phyloP scores from a whole-genome alignment of 495 filamentous ascomycete genomes.

The Penicillium chermesinum region DNA sequence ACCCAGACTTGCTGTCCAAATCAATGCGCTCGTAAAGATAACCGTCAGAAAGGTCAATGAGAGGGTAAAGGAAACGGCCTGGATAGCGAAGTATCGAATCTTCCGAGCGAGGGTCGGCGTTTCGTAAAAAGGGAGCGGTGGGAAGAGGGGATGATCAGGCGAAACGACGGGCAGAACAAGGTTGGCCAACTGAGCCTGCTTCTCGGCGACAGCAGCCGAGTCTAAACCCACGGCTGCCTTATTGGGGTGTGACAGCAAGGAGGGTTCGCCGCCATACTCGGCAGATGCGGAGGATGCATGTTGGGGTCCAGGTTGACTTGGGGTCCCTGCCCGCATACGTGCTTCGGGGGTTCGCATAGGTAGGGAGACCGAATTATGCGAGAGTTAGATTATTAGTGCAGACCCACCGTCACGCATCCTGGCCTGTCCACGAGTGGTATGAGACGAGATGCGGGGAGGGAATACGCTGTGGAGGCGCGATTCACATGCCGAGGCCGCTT shows the following conservation, averaged over 20 bases:
- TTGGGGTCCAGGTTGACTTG: not conserved
- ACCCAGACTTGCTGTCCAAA: slow-evolving; percentile 52
- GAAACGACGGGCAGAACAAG: slow-evolving; percentile 1
- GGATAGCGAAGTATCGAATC: slow-evolving; percentile 59
- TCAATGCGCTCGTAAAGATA: slow-evolving; percentile 68
- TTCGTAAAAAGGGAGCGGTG: slow-evolving; percentile 78
- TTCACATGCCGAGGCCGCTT: not conserved
- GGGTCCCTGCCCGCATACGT: not conserved
- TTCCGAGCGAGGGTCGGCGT: slow-evolving; percentile 60
- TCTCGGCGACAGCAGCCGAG: slow-evolving; percentile 3
- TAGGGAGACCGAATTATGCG: not conserved
- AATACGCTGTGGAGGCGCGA: not conserved
- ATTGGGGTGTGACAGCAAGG: not conserved
- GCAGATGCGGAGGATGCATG: not conserved
- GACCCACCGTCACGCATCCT: not conserved
- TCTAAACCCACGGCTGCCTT: not conserved
- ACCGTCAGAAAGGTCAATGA: slow-evolving; percentile 70
- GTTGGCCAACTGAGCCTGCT: not conserved
- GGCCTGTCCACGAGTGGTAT: not conserved
- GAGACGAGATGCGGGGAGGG: not conserved
- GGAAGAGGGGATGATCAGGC: slow-evolving; percentile 72
- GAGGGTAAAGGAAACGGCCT: slow-evolving; percentile 62
- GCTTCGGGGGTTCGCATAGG: not conserved
- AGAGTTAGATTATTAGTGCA: not conserved
- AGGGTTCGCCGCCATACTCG: not conserved